phyloP scores from a whole-genome alignment of 805 yeast species.

The Candida krabiensis region DNA sequence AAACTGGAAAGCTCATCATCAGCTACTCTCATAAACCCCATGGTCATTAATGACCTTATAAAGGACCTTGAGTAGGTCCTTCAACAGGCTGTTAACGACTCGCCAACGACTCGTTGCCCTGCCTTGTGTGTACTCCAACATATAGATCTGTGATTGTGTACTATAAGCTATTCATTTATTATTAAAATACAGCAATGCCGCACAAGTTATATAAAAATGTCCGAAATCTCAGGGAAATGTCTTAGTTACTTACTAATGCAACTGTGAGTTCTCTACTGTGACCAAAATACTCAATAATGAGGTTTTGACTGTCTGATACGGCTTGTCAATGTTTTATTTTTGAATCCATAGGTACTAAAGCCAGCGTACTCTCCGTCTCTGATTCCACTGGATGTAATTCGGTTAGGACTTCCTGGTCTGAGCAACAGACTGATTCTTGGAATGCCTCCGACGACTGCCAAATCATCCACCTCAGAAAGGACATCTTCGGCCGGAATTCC shows the following conservation, averaged over 20 bases:
- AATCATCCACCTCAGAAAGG: constrained; percentile 39
- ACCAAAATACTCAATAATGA: no score
- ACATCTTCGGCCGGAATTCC: constrained; percentile 48
- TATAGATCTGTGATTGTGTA: not conserved
- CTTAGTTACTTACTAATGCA: no score
- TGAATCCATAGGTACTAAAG: no score
- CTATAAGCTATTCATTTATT: not conserved
- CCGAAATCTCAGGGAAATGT: not conserved
- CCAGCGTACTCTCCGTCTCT: constrained; percentile 14
- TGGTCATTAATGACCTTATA: not conserved
- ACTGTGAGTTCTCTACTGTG: no score
- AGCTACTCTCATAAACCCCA: constrained; percentile 33
- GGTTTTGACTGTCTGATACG: constrained; percentile 3
- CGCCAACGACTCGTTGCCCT: no score
- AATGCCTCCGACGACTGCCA: constrained; percentile 49
- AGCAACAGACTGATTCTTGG: constrained; percentile 43
- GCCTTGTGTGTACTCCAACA: no score
- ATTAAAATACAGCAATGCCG: not conserved
- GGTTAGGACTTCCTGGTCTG: constrained; percentile 60
- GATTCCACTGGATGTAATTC: constrained; percentile 40
- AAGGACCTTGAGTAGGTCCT: not conserved
- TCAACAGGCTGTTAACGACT: no score
- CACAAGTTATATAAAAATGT: not conserved
- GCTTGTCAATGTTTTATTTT: no score
- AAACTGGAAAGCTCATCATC: constrained; percentile 27